Evolutionary conservation across 768 basidiomycete genomes (phyloP).

Genomic region (Termitomyces sp.): DNA sequence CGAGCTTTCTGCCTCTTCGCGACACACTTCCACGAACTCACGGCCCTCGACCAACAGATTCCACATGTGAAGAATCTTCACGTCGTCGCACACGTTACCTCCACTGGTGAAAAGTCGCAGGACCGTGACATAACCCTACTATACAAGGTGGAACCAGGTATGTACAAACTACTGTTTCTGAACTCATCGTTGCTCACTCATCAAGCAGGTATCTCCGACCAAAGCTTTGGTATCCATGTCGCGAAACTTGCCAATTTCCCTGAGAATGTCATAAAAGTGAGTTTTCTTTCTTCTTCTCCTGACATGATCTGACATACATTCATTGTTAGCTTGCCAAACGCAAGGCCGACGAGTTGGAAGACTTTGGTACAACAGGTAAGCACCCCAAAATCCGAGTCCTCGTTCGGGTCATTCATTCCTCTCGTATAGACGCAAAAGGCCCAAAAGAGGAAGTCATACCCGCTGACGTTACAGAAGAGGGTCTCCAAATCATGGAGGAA

Average conservation of each 20-base stretch:
- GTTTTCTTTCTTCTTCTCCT: conserved; percentile 7
- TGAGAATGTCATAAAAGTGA: conserved; percentile 84
- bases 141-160: conserved; percentile 93
- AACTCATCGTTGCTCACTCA: neutral
- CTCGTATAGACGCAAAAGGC: neutral
- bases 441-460: conserved; percentile 41
- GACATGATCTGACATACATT: neutral
- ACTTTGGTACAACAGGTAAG: conserved; percentile 50
- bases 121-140: conserved; percentile 83
- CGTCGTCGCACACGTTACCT: conserved; percentile 90
- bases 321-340: conserved; percentile 72
- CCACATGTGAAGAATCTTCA: conserved; percentile 90
- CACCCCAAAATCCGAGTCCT: neutral
- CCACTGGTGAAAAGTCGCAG: conserved; percentile 64
- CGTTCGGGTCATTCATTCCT: neutral
- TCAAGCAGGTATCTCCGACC: conserved; percentile 78
- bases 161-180: conserved; percentile 14
- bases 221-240: conserved; percentile 98
- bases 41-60: conserved; percentile 83
- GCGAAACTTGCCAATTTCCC: conserved; percentile 98
- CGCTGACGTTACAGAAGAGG: conserved; percentile 67
- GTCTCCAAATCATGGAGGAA: conserved; percentile 76
- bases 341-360: conserved; percentile 89
- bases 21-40: conserved; percentile 97
- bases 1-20: conserved; percentile 95